Evolutionary conservation across 2,329 filamentous ascomycete species (phyloP).

Genomic region (Hirsutella minnesotensis): DNA sequence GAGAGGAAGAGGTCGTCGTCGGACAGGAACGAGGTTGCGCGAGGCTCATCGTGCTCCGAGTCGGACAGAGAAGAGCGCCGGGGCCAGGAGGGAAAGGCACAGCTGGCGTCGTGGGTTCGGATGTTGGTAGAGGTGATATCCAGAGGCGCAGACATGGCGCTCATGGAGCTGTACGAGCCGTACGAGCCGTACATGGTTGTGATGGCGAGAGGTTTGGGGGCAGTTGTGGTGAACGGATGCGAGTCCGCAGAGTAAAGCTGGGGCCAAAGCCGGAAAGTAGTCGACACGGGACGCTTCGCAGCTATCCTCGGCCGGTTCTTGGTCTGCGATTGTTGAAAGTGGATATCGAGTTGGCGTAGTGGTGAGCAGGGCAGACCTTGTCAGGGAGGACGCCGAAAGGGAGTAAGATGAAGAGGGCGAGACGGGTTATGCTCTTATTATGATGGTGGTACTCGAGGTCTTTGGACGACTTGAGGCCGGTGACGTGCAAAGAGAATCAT

Average conservation of each 20-base stretch:
- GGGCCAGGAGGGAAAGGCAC: slow-evolving; percentile 49
- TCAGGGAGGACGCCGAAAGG: too few relatives aligned
- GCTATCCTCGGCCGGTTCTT: too few relatives aligned
- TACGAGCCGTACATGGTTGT: slow-evolving; percentile 36
- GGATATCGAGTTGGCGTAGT: too few relatives aligned
- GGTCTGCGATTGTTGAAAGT: too few relatives aligned
- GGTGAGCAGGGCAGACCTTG: too few relatives aligned
- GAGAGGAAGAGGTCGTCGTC: slow-evolving; percentile 51
- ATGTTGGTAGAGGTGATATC: slow-evolving; percentile 31
- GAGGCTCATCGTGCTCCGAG: slow-evolving; percentile 26
- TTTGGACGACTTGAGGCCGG: background rate
- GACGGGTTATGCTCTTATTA: background rate
- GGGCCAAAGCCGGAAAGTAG: too few relatives aligned
- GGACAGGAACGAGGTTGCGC: slow-evolving; percentile 45
- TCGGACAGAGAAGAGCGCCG: slow-evolving; percentile 39
- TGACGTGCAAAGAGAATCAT: background rate
- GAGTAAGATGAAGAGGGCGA: slow-evolving; percentile 4
- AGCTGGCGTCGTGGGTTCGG: slow-evolving; percentile 29
- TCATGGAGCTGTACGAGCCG: slow-evolving; percentile 38
- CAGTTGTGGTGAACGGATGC: background rate
- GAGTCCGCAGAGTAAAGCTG: background rate
- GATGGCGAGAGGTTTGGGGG: slow-evolving; percentile 7
- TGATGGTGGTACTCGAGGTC: background rate
- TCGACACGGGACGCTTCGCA: too few relatives aligned
- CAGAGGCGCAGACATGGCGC: slow-evolving; percentile 30